These are phyloP conservation scores for Neonectria sp. DNA, from an alignment of 2,329 filamentous ascomycete species.

Conservation along the genomic window DNA sequence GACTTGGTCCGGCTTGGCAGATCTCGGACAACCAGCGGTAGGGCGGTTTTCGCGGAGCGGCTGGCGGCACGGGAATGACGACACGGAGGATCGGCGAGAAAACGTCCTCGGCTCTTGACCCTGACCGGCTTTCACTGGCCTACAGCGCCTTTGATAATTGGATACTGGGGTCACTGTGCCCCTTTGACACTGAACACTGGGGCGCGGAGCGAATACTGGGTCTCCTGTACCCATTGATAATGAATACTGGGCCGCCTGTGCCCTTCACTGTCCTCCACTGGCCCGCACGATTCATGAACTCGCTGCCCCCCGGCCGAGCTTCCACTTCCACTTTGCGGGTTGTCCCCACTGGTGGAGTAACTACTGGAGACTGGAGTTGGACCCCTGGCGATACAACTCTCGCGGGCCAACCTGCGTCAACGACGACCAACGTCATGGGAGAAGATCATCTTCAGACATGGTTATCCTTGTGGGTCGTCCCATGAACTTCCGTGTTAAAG, in stretches of 20 bases:
- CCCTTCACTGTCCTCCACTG: not conserved
- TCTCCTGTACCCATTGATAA: not conserved
- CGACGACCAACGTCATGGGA: conserved; percentile 13
- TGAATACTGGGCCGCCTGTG: too few species aligned
- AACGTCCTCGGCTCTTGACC: not conserved
- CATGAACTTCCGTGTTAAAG: conserved; percentile 26
- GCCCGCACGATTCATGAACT: not conserved
- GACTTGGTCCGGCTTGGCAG: conserved; percentile 41
- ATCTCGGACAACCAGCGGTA: conserved; percentile 27
- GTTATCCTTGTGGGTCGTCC: conserved; percentile 30
- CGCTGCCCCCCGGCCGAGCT: not conserved
- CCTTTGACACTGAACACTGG: too few species aligned
- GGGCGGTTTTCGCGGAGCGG: conserved; percentile 24
- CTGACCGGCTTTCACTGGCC: not conserved
- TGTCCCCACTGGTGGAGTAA: not conserved
- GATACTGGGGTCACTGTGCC: too few species aligned
- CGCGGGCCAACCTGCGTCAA: conserved; percentile 6
- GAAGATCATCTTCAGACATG: conserved; percentile 41
- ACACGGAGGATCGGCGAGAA: conserved; percentile 22
- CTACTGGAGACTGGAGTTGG: not conserved
- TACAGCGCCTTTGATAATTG: too few species aligned
- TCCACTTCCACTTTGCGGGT: conserved; percentile 1
- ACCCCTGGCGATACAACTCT: conserved; percentile 20
- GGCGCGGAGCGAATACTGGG: not conserved
- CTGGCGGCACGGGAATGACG: conserved; percentile 42